These are phyloP conservation scores for Fusarium goolgardi DNA, from an alignment of 2,329 filamentous ascomycete species.

Conservation along the genomic window DNA sequence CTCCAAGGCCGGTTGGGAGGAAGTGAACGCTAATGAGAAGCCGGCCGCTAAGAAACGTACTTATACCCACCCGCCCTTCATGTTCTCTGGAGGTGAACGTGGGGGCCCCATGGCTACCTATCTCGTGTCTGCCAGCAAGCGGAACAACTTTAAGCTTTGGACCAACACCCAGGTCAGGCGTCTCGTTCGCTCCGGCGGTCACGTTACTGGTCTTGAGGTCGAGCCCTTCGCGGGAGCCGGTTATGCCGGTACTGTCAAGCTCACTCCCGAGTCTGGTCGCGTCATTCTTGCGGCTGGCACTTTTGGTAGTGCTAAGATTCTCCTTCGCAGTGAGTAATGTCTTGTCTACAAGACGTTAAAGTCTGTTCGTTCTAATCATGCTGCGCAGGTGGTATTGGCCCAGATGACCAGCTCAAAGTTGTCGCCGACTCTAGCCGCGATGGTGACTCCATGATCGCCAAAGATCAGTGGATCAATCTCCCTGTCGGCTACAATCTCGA, in stretches of 20 bases:
- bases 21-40: conserved; percentile 6
- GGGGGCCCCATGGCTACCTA: conserved; percentile 14
- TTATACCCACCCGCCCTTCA: conserved; percentile 10
- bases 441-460: conserved; percentile 8
- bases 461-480: conserved; percentile 17
- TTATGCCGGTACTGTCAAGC: conserved; percentile 12
- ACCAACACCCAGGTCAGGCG: conserved; percentile 19
- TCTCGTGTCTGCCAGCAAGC: conserved; percentile 9
- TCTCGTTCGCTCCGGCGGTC: conserved; percentile 14
- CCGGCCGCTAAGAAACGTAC: background rate
- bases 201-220: conserved; percentile 8
- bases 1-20: conserved; percentile 1
- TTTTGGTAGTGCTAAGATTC: conserved; percentile 15
- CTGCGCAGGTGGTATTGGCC: conserved; percentile 6
- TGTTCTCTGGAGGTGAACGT: conserved; percentile 13
- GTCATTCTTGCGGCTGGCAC: conserved; percentile 15
- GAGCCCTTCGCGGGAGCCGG: conserved; percentile 13
- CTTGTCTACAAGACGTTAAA: rapidly evolving
- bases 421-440: conserved; percentile 9
- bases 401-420: conserved; percentile 12
- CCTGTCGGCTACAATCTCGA: conserved; percentile 21
- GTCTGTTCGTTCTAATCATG: background rate
- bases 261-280: conserved; percentile 19
- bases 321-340: conserved; percentile 13
- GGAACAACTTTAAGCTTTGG: conserved; percentile 15